Percentiles rank a stretch among this genome's conserved stretches.
Evolutionary conservation across 2,329 filamentous ascomycete species (phyloP).

Genomic region (Thelonectria discophora): DNA sequence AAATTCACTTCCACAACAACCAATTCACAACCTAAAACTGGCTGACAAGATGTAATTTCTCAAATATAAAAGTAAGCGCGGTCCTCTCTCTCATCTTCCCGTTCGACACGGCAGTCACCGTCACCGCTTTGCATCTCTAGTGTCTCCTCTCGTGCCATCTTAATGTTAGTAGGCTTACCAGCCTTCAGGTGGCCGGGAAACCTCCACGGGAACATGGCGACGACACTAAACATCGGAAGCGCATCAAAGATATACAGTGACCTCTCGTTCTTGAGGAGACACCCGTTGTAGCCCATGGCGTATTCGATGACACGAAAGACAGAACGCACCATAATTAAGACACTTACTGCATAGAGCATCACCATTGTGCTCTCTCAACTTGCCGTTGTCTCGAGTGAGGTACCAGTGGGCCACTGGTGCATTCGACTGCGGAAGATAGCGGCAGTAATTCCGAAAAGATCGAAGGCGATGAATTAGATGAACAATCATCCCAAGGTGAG

Average conservation of each 20-base stretch:
- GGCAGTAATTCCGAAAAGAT: background rate
- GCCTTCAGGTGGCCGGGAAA: background rate
- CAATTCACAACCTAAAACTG: too few relatives aligned
- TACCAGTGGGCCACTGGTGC: background rate
- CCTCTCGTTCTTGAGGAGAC: background rate
- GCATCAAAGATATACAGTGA: conserved; percentile 7
- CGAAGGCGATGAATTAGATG: background rate
- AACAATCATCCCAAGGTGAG: background rate
- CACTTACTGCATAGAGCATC: conserved; percentile 3
- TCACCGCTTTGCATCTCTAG: background rate
- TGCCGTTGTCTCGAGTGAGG: background rate
- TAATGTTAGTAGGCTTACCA: background rate
- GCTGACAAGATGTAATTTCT: background rate
- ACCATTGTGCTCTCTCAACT: background rate
- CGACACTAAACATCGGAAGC: background rate
- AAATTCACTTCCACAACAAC: too few relatives aligned
- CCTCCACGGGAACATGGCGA: background rate
- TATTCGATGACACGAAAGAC: conserved; percentile 6
- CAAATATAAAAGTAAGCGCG: background rate
- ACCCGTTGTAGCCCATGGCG: conserved; percentile 1
- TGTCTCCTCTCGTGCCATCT: background rate
- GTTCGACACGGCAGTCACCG: background rate
- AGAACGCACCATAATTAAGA: background rate
- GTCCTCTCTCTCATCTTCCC: background rate
- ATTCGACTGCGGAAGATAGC: background rate